Base-by-base conservation (phyloP, 2,329 filamentous ascomycete species). In the Colletotrichum cordylinicola region DNA sequence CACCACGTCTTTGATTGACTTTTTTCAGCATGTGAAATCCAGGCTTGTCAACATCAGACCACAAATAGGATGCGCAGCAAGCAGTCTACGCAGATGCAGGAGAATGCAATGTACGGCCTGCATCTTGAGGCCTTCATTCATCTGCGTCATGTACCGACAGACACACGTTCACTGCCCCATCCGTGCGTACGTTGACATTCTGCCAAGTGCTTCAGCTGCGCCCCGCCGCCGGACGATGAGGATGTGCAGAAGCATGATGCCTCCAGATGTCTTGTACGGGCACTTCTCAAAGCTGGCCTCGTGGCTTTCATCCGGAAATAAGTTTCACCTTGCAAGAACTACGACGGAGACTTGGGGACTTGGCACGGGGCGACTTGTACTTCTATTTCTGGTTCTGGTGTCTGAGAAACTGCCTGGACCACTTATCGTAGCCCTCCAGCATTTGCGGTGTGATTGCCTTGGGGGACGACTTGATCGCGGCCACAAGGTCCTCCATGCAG, bases 361-460 rank as follows among this genome's bases (percentile, higher is more conserved):
- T 61, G 67, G 67, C 67, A 31, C 67, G 35, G 55, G 18, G 43
- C 24, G 33, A 33, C 12, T 39, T 21, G 18, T 27, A n/a, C 13
- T 39, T 31, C 55, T 71, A 71, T 75, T 74, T 75, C 71, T 75
- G 73, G 31, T 76, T 70, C 65, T 75, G 71, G 27, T 70, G 71
- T 72, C 65, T 76, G 56, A 61, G 61, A 12, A 74, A 74, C 56
- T 86, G 81, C 39, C 77, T 81, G 29, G 86, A 85, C 91, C 91
- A 94, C 62, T 83, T 84, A 77, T 92, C 88, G 81, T 93, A 94
- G 1, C 87, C 89, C 18, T 85, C 80, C 69, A 93, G 84, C 87
- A 94, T 90, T 67, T 88, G 87, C 21, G 83, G 81, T 8, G 92
- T 93, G 73, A 94, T 92, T 69, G 91, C 90, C 75, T 88, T 88